These are phyloP conservation scores for Colletotrichum tropicale DNA, from an alignment of 2,329 filamentous ascomycete species.

Conservation along the genomic window DNA sequence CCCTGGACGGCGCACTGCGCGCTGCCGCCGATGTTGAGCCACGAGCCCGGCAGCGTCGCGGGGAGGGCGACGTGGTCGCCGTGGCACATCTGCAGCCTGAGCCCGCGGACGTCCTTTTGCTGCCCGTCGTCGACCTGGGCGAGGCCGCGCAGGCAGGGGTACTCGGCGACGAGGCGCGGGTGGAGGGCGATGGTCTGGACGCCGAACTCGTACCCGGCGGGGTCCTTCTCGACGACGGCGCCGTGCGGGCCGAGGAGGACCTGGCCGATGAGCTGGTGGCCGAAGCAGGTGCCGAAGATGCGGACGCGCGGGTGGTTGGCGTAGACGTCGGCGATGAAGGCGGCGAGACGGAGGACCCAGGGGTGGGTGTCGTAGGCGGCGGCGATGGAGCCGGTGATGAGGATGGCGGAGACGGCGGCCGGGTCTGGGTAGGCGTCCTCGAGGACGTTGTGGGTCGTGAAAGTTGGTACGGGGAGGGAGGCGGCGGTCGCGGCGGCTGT, in stretches of 20 bases:
- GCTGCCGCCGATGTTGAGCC: slow-evolving; percentile 45
- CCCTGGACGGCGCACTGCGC: slow-evolving; percentile 45
- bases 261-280: slow-evolving; percentile 51
- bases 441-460: slow-evolving; percentile 35
- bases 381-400: slow-evolving; percentile 38
- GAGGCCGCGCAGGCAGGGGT: slow-evolving; percentile 36
- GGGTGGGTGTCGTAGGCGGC: slow-evolving; percentile 46
- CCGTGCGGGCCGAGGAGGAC: slow-evolving; percentile 32
- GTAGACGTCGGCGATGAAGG: slow-evolving; percentile 37
- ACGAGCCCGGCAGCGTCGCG: slow-evolving; percentile 37
- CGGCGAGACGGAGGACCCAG: slow-evolving; percentile 48
- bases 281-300: slow-evolving; percentile 51
- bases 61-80: slow-evolving; percentile 41
- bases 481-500: background rate
- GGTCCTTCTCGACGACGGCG: slow-evolving; percentile 36
- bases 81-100: slow-evolving; percentile 51
- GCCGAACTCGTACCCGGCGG: slow-evolving; percentile 49
- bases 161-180: slow-evolving; percentile 42
- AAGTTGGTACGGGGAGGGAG: slow-evolving; percentile 9
- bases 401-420: slow-evolving; percentile 31
- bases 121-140: background rate
- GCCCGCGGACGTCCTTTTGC: slow-evolving; percentile 3
- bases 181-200: slow-evolving; percentile 45
- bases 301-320: slow-evolving; percentile 31
- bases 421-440: slow-evolving; percentile 29